These are phyloP conservation scores for Aspergillus cavernicola DNA, from an alignment of 495 filamentous ascomycete genomes.

Conservation along the genomic window DNA sequence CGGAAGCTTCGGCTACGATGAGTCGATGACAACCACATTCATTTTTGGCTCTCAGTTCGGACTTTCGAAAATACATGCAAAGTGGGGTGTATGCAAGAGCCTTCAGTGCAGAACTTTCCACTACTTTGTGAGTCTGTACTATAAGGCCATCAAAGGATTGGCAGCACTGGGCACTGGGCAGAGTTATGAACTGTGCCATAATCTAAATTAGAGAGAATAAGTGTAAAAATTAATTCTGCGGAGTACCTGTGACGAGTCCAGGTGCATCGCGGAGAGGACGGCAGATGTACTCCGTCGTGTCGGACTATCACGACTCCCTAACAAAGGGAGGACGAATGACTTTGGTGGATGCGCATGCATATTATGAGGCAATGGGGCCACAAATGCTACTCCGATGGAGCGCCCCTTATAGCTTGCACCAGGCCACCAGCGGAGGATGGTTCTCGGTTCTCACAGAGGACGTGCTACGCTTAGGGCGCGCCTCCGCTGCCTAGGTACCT, in stretches of 20 bases:
- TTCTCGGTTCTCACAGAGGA: neutral
- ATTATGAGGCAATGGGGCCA: neutral
- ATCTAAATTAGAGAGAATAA: too few species aligned
- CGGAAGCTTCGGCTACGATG: conserved; percentile 19
- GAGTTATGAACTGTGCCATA: too few species aligned
- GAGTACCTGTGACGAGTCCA: conserved; percentile 18
- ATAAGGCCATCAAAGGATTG: neutral
- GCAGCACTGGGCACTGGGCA: too few species aligned
- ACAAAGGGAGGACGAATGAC: neutral
- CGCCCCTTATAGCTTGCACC: neutral
- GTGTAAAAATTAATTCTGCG: conserved; percentile 1
- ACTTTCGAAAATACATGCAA: neutral
- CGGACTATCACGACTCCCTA: neutral
- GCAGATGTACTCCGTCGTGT: neutral
- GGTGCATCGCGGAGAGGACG: conserved; percentile 8
- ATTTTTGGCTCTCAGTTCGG: neutral
- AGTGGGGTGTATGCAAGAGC: neutral
- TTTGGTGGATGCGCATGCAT: neutral
- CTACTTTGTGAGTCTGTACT: neutral
- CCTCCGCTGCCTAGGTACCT: conserved; percentile 2
- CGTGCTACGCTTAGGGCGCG: neutral
- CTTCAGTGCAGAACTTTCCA: neutral
- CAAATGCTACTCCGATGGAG: neutral
- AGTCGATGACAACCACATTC: conserved; percentile 1
- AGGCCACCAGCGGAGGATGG: neutral